Evolutionary conservation across 2,329 filamentous ascomycete genomes (phyloP).

Genomic region (Fusarium agapanthi): DNA sequence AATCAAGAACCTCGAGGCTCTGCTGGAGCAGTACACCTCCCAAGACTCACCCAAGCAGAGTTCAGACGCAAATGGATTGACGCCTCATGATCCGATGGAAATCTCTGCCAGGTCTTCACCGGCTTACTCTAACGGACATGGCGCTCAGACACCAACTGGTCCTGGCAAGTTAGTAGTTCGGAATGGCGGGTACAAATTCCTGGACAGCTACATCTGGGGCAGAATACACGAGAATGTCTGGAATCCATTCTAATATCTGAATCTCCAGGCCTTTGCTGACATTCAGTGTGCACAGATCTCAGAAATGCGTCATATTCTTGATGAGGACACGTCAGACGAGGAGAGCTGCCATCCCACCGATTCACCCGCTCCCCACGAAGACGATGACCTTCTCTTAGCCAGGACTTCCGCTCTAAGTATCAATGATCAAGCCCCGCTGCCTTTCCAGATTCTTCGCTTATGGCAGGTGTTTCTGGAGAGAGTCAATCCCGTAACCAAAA

Average conservation of each 20-base stretch:
- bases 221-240: not conserved
- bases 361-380: not conserved
- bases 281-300: not conserved
- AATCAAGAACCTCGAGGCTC: constrained; percentile 8
- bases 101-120: not conserved
- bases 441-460: not conserved
- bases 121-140: not conserved
- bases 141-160: not conserved
- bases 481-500: constrained; percentile 3
- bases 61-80: not conserved
- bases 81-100: not conserved
- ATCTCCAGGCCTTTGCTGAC: accelerated
- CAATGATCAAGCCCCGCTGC: not conserved
- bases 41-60: not conserved
- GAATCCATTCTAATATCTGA: too few relatives aligned
- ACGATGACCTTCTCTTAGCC: not conserved
- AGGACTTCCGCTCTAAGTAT: not conserved
- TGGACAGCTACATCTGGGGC: not conserved
- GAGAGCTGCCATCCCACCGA: not conserved
- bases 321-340: constrained; percentile 13
- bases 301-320: constrained; percentile 15
- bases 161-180: constrained; percentile 7
- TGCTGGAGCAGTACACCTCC: not conserved
- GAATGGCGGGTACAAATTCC: constrained; percentile 11
- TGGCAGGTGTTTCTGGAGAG: constrained; percentile 17